Percentiles rank a stretch among this genome's conserved stretches.
These are phyloP conservation scores for Neopestalotiopsis rosae DNA, from an alignment of 2,329 filamentous ascomycete species.

Conservation along the genomic window DNA sequence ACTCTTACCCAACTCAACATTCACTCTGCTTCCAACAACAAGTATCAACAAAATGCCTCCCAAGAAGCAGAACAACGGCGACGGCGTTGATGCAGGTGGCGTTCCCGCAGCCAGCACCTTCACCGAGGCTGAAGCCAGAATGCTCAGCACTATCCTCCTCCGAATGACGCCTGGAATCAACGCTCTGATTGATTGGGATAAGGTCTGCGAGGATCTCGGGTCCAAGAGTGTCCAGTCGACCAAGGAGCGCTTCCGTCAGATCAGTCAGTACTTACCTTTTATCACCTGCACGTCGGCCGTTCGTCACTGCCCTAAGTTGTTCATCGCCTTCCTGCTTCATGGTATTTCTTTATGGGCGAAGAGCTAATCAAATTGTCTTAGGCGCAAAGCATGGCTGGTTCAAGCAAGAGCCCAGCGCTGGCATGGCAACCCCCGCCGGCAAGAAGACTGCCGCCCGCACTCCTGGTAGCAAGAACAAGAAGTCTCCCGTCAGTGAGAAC, in stretches of 20 bases:
- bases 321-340: no score
- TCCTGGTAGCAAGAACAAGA: background rate
- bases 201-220: background rate
- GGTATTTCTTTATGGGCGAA: no score
- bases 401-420: background rate
- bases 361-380: background rate
- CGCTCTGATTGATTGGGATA: background rate
- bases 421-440: background rate
- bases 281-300: background rate
- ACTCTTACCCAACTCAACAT: no score
- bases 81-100: background rate
- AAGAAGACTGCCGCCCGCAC: background rate
- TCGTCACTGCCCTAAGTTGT: no score
- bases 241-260: constrained; percentile 4
- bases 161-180: background rate
- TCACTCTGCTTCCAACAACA: no score
- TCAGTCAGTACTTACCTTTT: background rate
- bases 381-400: constrained; percentile 10
- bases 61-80: background rate
- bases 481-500: background rate
- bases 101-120: background rate
- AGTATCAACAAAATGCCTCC: background rate
- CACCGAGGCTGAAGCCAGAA: background rate
- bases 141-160: background rate
- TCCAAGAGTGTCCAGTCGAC: background rate